Base-by-base conservation (phyloP, 106 monocot genomes). In the Amphibolis antarctica region DNA sequence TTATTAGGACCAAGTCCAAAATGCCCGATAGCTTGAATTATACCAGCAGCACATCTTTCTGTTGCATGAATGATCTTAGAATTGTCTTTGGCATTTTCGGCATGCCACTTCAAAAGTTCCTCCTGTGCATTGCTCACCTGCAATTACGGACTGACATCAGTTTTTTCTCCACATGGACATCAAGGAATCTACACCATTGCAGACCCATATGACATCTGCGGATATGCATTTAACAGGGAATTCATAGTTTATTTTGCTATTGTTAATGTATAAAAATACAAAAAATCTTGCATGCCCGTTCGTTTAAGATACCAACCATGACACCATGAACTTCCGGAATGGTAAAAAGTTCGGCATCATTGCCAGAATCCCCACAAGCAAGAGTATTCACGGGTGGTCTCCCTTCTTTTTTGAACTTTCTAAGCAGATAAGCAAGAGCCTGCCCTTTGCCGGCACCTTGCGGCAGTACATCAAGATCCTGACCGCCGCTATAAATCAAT, bases 91-190 rank as follows among this genome's bases (percentile, higher is more conserved):
- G 79, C 86, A 77, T 94, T 86, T 67, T 83, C 68, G 55, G 75
- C 74, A 76, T 86, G 67, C 93, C 93, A 94, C 63, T 82, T 71
- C 66, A 94, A 65, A 31, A 94, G 53, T 66, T 94, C 93, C 46
- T 94, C 89, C 75, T 94, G 93, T 11, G 93, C 93, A 74, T 94
- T 94, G 74, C 75, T 86, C 22, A 94, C 93, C 93, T 94, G 67
- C 30, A 71, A 25, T 14, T n/a, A 28, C 17, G 28, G 17, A 60
- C 21, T 55, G 0, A 25, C 3, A 24, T 55, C 23, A 27, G 25
- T 20, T 24, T 11, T 55, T 55, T 46, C 14, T 46, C 14, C 14
- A 46, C 9, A 0, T 46, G 46, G 14, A 46, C 46, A 0, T 9
- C 14, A 14, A 10, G n/a, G n/a, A n/a, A n/a, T n/a, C n/a, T n/a